Evolutionary conservation across 2,329 filamentous ascomycete genomes (phyloP).

Genomic region (Cladosporium sp.): DNA sequence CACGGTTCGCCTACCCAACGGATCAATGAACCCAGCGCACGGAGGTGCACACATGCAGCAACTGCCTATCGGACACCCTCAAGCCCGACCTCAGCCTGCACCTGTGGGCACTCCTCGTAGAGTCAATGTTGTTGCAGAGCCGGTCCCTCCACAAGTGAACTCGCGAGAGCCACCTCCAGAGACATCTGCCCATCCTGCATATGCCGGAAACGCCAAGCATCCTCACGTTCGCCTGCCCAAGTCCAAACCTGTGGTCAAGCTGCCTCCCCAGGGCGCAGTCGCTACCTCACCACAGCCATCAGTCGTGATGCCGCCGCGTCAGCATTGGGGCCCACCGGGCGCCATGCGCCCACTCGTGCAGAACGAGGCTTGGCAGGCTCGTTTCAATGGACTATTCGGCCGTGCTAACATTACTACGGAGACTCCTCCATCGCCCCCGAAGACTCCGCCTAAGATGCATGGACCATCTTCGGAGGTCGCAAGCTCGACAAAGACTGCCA

Average conservation of each 20-base stretch:
- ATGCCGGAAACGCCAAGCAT: slow-evolving; percentile 63
- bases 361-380: slow-evolving; percentile 70
- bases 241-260: slow-evolving; percentile 73
- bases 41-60: slow-evolving; percentile 27
- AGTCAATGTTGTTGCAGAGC: slow-evolving; percentile 25
- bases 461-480: slow-evolving; percentile 56
- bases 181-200: slow-evolving; percentile 70
- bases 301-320: slow-evolving; percentile 43
- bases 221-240: slow-evolving; percentile 71
- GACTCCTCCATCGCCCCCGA: slow-evolving; percentile 38
- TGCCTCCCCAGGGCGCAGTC: slow-evolving; percentile 62
- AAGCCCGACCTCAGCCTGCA: slow-evolving; percentile 19
- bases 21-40: slow-evolving; percentile 33
- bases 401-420: slow-evolving; percentile 55
- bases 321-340: slow-evolving; percentile 30
- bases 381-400: slow-evolving; percentile 74
- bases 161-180: slow-evolving; percentile 59
- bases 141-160: slow-evolving; percentile 25
- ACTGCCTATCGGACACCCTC: slow-evolving; percentile 32
- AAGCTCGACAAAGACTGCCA: slow-evolving; percentile 66
- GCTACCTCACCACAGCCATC: slow-evolving; percentile 37
- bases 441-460: slow-evolving; percentile 42
- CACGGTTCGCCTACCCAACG: slow-evolving; percentile 37
- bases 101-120: slow-evolving; percentile 24
- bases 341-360: slow-evolving; percentile 46